These are phyloP conservation scores for Lavandula angustifolia DNA, from an alignment of 257 asterid genomes.

Conservation along the genomic window DNA sequence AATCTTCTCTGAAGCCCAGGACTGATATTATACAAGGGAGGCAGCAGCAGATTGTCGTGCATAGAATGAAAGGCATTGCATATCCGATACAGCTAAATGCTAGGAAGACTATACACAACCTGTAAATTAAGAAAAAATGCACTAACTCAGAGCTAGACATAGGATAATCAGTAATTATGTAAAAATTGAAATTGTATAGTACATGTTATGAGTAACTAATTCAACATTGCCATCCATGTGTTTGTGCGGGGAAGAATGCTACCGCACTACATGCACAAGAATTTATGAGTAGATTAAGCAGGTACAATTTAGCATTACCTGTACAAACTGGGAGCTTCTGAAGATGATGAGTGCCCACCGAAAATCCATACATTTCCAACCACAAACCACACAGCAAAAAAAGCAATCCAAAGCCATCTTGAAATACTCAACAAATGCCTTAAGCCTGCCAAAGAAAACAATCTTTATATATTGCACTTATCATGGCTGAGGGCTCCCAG, in stretches of 20 bases:
- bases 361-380: slow-evolving; percentile 97
- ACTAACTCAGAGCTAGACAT: slow-evolving; percentile 3
- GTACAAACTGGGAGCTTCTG: slow-evolving; percentile 87
- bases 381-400: slow-evolving; percentile 98
- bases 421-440: slow-evolving; percentile 70
- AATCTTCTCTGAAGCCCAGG: slow-evolving; percentile 87
- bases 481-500: slow-evolving; percentile 10
- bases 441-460: slow-evolving; percentile 59
- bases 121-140: slow-evolving; percentile 35
- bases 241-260: neutral
- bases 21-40: slow-evolving; percentile 92
- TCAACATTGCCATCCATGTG: neutral
- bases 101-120: slow-evolving; percentile 92
- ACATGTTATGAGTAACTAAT: neutral
- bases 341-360: slow-evolving; percentile 84
- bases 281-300: neutral
- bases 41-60: slow-evolving; percentile 95
- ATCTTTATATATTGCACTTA: slow-evolving; percentile 26
- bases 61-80: slow-evolving; percentile 96
- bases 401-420: slow-evolving; percentile 98
- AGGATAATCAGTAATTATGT: neutral
- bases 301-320: slow-evolving; percentile 48
- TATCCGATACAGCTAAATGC: slow-evolving; percentile 90
- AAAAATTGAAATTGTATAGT: slow-evolving; percentile 2
- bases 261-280: neutral